Evolutionary conservation across 768 basidiomycete species (phyloP).

Genomic region (Boletus rubropictus): DNA sequence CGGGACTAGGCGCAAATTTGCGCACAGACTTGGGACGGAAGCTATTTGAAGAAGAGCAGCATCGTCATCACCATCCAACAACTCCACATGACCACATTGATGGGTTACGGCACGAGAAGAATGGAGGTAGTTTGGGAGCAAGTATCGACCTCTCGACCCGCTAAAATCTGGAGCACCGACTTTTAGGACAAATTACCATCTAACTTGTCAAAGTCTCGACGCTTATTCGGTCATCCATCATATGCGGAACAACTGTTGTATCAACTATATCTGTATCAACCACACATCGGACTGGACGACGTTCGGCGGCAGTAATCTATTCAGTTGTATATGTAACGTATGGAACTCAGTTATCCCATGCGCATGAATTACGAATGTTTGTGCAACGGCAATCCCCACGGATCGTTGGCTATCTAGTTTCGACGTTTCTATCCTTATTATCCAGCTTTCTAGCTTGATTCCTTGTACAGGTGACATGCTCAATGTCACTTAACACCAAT

Average conservation of each 20-base stretch:
- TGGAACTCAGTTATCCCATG: conserved; percentile 15
- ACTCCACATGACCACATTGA: conserved; percentile 16
- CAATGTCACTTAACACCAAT: conserved; percentile 5
- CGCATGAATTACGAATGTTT: conserved; percentile 25
- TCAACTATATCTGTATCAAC: conserved; percentile 34
- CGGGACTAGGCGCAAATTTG: conserved; percentile 43
- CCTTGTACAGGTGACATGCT: conserved; percentile 13
- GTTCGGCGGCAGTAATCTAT: conserved; percentile 26
- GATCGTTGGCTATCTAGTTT: conserved; percentile 19
- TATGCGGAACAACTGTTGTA: conserved; percentile 29
- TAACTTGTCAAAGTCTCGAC: conserved; percentile 14
- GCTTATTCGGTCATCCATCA: conserved; percentile 20
- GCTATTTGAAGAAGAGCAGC: conserved; percentile 67
- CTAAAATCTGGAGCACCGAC: conserved; percentile 13
- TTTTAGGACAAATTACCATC: conserved; percentile 8
- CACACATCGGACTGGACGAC: conserved; percentile 22
- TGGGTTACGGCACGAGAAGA: conserved; percentile 25
- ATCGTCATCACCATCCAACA: conserved; percentile 34
- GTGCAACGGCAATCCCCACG: conserved; percentile 16
- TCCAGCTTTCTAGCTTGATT: conserved; percentile 18
- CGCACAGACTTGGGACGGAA: conserved; percentile 61
- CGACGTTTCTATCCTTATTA: conserved; percentile 27
- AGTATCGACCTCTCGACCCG: conserved; percentile 27
- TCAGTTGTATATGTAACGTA: conserved; percentile 26
- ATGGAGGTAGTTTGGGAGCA: conserved; percentile 23